Conservation (phyloP, 805 yeast genomes). For the Starmerella bombicola region DNA sequence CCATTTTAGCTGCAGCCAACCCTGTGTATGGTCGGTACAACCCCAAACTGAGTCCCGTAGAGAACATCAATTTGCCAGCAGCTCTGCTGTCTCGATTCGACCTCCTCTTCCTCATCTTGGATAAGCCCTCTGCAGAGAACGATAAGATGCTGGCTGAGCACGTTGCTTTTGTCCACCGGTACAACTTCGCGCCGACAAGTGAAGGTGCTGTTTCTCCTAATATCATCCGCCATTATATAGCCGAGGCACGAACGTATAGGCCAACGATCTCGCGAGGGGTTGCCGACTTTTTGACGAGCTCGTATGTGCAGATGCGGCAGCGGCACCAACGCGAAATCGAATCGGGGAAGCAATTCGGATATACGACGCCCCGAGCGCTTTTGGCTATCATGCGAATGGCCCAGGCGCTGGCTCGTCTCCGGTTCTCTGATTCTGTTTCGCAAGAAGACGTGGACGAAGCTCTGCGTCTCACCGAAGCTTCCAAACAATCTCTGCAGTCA, state of each 20-base stretch:
- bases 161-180: constrained; percentile 93
- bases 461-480: constrained; percentile 67
- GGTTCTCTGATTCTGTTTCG: constrained; percentile 62
- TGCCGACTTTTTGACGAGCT: constrained; percentile 72
- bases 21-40: constrained; percentile 93
- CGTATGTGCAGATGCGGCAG: constrained; percentile 85
- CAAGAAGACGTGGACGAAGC: constrained; percentile 92
- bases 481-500: constrained; percentile 65
- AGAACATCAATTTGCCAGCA: constrained; percentile 91
- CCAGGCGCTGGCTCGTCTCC: constrained; percentile 83
- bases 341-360: constrained; percentile 56
- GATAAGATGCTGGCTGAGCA: constrained; percentile 86
- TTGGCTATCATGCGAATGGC: constrained; percentile 84
- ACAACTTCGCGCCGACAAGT: constrained; percentile 65
- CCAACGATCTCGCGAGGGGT: constrained; percentile 78
- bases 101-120: constrained; percentile 72
- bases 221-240: constrained; percentile 75
- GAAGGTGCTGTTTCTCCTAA: constrained; percentile 65
- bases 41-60: constrained; percentile 78
- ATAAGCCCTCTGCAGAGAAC: constrained; percentile 62
- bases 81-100: constrained; percentile 93
- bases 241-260: constrained; percentile 69
- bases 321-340: constrained; percentile 67
- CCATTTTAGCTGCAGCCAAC: constrained; percentile 96
- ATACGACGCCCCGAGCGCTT: constrained; percentile 89